phyloP scores from a whole-genome alignment of 1,284 basidiomycete species.

The Wallemia ichthyophaga region DNA sequence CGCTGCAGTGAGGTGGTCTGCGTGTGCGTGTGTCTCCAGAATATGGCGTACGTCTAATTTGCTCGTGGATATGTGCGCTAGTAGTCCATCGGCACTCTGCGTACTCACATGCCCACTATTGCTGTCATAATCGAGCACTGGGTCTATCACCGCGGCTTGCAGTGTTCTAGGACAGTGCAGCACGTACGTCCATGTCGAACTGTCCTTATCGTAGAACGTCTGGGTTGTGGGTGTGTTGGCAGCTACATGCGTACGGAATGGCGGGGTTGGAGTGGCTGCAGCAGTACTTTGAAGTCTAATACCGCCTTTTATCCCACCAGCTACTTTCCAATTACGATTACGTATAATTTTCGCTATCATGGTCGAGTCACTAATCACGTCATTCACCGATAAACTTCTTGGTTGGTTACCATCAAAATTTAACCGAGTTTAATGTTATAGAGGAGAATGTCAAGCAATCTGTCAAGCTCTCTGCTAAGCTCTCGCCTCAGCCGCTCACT shows the following conservation, averaged over 20 bases:
- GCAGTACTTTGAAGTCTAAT: too few relatives aligned
- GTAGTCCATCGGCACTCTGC: slow-evolving; percentile 7
- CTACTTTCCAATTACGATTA: too few relatives aligned
- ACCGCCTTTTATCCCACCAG: too few relatives aligned
- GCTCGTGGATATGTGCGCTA: slow-evolving; percentile 7
- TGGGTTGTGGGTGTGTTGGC: not conserved
- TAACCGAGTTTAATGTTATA: not conserved
- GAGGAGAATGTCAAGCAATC: not conserved
- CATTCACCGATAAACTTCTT: not conserved
- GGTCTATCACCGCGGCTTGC: slow-evolving; percentile 10
- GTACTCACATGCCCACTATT: slow-evolving; percentile 7
- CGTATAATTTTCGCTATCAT: too few relatives aligned
- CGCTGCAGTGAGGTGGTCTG: slow-evolving; percentile 7
- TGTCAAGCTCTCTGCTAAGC: too few relatives aligned
- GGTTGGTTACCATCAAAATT: not conserved
- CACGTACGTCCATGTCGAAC: slow-evolving; percentile 11
- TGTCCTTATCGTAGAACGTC: slow-evolving; percentile 10
- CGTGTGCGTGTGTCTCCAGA: slow-evolving; percentile 10
- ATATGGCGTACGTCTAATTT: slow-evolving; percentile 6
- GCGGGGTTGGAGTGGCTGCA: not conserved
- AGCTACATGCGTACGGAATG: not conserved
- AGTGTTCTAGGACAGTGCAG: slow-evolving; percentile 7
- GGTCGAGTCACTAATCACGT: too few relatives aligned
- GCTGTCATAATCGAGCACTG: slow-evolving; percentile 11
- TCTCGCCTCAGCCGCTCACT: not conserved